Conservation (phyloP, 148 eudicot species). For the Vaccinium corymbosum region DNA sequence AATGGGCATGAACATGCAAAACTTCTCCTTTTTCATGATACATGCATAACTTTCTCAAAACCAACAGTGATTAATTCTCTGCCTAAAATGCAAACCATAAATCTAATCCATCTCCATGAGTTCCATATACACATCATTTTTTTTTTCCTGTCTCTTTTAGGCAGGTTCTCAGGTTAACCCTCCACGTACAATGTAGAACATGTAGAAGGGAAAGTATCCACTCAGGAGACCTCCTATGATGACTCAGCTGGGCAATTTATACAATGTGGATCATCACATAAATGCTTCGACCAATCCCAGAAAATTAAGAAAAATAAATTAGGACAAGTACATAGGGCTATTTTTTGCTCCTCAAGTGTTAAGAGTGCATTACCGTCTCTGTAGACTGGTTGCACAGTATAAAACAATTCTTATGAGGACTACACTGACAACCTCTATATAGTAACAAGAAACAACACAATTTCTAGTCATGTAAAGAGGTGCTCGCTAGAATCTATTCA, state of each 20-base stretch:
- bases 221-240: not conserved
- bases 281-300: not conserved
- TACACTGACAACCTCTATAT: not conserved
- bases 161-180: not conserved
- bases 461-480: not conserved
- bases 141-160: not conserved
- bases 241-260: not conserved
- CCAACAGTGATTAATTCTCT: not conserved
- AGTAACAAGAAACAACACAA: not conserved
- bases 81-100: not conserved
- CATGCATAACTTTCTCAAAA: not conserved
- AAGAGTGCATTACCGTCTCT: not conserved
- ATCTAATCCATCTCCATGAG: not conserved
- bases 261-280: not conserved
- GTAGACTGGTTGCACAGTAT: not conserved
- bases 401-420: not conserved
- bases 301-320: not conserved
- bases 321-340: not conserved
- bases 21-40: not conserved
- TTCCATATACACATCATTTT: not conserved
- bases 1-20: not conserved
- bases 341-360: not conserved
- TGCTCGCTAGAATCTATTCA: slow-evolving; percentile 14
- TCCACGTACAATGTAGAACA: not conserved
- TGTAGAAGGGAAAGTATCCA: not conserved